phyloP scores from a whole-genome alignment of 228 moss, liverwort and hornwort genomes.

The Sphagnum fallax region DNA sequence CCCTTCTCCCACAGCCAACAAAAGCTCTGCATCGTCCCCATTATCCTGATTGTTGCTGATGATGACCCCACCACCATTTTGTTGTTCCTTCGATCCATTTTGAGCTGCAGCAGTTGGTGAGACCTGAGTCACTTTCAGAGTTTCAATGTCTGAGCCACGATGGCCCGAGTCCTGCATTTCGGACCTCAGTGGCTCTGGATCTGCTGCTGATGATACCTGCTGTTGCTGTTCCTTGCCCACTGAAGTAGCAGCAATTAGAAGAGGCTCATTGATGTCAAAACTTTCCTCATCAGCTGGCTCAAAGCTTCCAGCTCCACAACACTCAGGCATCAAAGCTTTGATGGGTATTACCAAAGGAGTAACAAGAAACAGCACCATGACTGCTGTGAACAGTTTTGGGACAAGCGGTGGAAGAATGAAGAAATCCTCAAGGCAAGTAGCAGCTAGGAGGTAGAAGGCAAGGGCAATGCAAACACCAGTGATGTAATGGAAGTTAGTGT shows the following conservation, averaged over 20 bases:
- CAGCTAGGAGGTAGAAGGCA: conserved; percentile 46
- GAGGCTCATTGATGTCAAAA: background rate
- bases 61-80: background rate
- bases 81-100: no score
- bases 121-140: background rate
- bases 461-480: conserved; percentile 48
- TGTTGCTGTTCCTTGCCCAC: background rate
- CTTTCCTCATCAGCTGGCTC: background rate
- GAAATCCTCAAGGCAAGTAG: conserved; percentile 40
- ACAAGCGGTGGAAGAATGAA: conserved; percentile 17
- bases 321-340: conserved; percentile 27
- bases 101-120: background rate
- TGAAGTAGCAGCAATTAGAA: background rate
- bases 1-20: conserved; percentile 44
- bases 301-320: conserved; percentile 11
- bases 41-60: background rate
- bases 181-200: background rate
- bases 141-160: background rate
- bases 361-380: conserved; percentile 50
- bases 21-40: conserved; percentile 32
- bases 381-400: conserved; percentile 30
- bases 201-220: background rate
- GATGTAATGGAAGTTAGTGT: conserved; percentile 43
- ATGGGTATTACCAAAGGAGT: conserved; percentile 62
- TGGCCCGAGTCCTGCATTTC: background rate